Conservation (phyloP, 2,329 filamentous ascomycete genomes). For the Xylaria hypoxylon region DNA sequence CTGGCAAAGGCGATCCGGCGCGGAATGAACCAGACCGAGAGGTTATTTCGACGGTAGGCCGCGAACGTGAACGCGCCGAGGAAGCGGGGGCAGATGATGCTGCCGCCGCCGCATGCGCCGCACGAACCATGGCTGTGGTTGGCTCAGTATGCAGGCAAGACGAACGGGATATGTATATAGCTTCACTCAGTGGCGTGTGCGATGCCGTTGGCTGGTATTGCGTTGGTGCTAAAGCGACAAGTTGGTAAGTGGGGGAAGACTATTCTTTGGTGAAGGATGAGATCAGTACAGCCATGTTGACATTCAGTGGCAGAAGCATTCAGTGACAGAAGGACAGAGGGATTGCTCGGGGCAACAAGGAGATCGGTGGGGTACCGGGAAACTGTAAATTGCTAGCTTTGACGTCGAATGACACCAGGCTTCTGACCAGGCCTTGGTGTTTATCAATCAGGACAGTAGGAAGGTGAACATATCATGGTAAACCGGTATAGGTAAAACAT, state of each 20-base stretch:
- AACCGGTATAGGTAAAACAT: background rate
- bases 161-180: too few species aligned
- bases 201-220: too few species aligned
- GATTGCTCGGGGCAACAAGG: slow-evolving; percentile 19
- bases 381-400: background rate
- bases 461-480: too few species aligned
- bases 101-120: slow-evolving; percentile 39
- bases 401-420: too few species aligned
- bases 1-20: slow-evolving; percentile 50
- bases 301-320: slow-evolving; percentile 1
- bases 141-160: background rate
- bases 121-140: slow-evolving; percentile 41
- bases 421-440: too few species aligned
- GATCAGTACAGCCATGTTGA: slow-evolving; percentile 29
- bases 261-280: slow-evolving; percentile 14
- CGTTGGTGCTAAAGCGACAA: background rate
- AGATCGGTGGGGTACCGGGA: background rate
- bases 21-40: slow-evolving; percentile 47
- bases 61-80: slow-evolving; percentile 33
- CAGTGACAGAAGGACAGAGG: too few species aligned
- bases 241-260: background rate
- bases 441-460: background rate
- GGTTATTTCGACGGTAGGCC: slow-evolving; percentile 39
- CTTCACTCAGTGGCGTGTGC: background rate
- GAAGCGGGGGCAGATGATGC: slow-evolving; percentile 29